Conservation (phyloP, 495 filamentous ascomycete genomes). For the Penicillium flavigenum region DNA sequence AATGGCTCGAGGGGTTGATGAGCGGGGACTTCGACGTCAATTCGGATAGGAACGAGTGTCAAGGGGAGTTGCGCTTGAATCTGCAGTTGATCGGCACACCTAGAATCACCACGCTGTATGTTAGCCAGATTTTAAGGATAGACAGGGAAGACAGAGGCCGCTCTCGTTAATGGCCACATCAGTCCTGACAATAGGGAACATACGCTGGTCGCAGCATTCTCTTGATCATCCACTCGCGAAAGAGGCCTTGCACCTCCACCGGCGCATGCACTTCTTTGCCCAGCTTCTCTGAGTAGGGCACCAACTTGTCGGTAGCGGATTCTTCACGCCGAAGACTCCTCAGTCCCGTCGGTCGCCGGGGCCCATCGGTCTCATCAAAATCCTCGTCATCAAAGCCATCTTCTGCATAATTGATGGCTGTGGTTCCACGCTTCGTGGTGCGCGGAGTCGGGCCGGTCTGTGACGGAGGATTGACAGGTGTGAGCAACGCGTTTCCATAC, state of each 20-base stretch:
- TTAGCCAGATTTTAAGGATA: slow-evolving; percentile 9
- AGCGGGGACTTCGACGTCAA: slow-evolving; percentile 86
- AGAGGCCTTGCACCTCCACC: slow-evolving; percentile 83
- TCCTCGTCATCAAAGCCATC: slow-evolving; percentile 93
- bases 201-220: slow-evolving; percentile 56
- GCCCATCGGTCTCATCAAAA: slow-evolving; percentile 81
- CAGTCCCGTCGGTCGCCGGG: slow-evolving; percentile 77
- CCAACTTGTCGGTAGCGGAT: slow-evolving; percentile 53
- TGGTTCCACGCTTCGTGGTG: slow-evolving; percentile 95
- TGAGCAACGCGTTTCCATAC: slow-evolving; percentile 89
- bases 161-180: not conserved
- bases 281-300: slow-evolving; percentile 67
- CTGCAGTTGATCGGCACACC: slow-evolving; percentile 64
- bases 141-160: slow-evolving; percentile 4
- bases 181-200: slow-evolving; percentile 19
- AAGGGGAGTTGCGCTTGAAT: slow-evolving; percentile 83
- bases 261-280: slow-evolving; percentile 80
- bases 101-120: slow-evolving; percentile 18
- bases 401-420: slow-evolving; percentile 95
- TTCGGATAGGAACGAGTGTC: slow-evolving; percentile 91
- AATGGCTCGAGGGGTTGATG: slow-evolving; percentile 74
- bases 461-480: slow-evolving; percentile 74
- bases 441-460: slow-evolving; percentile 67
- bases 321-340: slow-evolving; percentile 81
- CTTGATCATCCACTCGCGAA: slow-evolving; percentile 93